phyloP scores from a whole-genome alignment of 1,139 yeast genomes.

The Pichia kudriavzevii region DNA sequence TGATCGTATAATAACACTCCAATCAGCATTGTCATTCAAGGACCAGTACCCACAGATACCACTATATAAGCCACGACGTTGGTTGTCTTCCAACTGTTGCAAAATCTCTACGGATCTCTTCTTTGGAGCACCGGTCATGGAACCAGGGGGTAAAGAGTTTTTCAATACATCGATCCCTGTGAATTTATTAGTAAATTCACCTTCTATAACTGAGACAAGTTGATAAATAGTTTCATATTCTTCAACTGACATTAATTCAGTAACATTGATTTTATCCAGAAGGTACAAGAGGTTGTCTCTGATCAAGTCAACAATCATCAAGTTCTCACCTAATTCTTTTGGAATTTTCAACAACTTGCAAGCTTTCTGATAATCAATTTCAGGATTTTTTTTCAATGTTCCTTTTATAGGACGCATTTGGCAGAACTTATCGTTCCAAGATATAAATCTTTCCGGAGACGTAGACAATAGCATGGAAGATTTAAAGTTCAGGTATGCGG shows the following conservation, averaged over 20 bases:
- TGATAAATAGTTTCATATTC: constrained; percentile 89
- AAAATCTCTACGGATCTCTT: constrained; percentile 82
- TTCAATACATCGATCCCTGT: constrained; percentile 74
- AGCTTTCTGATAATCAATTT: constrained; percentile 51
- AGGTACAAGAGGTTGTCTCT: constrained; percentile 82
- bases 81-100: constrained; percentile 41
- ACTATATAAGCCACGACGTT: constrained; percentile 79
- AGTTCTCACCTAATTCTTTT: constrained; percentile 90
- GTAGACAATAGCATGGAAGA: constrained; percentile 65
- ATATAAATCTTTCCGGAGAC: constrained; percentile 88
- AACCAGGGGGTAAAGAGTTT: constrained; percentile 89
- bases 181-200: constrained; percentile 40
- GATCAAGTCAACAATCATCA: constrained; percentile 94
- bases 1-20: constrained; percentile 93
- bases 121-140: constrained; percentile 99
- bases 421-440: constrained; percentile 59
- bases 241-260: constrained; percentile 83
- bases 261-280: constrained; percentile 58
- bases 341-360: constrained; percentile 65
- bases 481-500: constrained; percentile 71
- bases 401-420: constrained; percentile 95
- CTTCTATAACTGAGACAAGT: constrained; percentile 81
- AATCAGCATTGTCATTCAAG: constrained; percentile 78
- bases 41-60: constrained; percentile 98
- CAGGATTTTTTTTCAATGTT: constrained; percentile 65